Evolutionary conservation across 208 protist species (phyloP).

Genomic region (Wallacemonas collosoma): DNA sequence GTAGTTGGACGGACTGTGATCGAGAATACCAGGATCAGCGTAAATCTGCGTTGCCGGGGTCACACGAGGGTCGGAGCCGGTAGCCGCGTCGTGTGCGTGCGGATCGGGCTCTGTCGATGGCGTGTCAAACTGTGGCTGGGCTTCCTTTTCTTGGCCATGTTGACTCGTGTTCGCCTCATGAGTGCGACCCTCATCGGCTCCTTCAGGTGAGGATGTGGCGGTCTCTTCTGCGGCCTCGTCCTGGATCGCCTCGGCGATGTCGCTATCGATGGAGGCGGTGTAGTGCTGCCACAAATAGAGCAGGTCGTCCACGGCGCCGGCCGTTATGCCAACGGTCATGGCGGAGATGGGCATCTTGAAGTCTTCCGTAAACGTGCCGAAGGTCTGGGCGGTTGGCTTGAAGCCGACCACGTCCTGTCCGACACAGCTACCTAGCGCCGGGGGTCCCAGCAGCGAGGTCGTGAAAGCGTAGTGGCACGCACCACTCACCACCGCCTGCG

Average conservation of each 20-base stretch:
- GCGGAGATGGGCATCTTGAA: slow-evolving; percentile 66
- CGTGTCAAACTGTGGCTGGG: too few species aligned
- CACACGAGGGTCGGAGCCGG: background rate
- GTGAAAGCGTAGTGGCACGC: slow-evolving; percentile 83
- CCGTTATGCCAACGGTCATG: slow-evolving; percentile 80
- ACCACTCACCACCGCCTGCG: slow-evolving; percentile 46
- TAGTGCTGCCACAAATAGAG: slow-evolving; percentile 87
- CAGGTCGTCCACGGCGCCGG: slow-evolving; percentile 76
- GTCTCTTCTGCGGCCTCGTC: background rate
- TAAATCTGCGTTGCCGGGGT: slow-evolving; percentile 32
- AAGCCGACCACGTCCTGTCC: slow-evolving; percentile 79
- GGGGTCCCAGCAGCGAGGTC: slow-evolving; percentile 66
- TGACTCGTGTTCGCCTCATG: too few species aligned
- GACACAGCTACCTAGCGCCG: slow-evolving; percentile 60
- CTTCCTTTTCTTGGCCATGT: too few species aligned
- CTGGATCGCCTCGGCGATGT: slow-evolving; percentile 39
- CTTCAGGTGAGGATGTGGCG: too few species aligned
- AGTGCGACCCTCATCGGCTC: too few species aligned
- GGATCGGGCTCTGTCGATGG: background rate
- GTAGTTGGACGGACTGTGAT: slow-evolving; percentile 65
- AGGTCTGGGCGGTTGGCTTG: slow-evolving; percentile 88
- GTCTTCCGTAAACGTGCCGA: slow-evolving; percentile 78
- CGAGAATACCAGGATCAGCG: slow-evolving; percentile 38
- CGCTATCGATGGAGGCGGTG: slow-evolving; percentile 66
- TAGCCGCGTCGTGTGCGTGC: background rate